Evolutionary conservation across 331 rosid species (phyloP), one percentile per base, ranked within the genome.

Genomic region (Rosa hybrid): DNA sequence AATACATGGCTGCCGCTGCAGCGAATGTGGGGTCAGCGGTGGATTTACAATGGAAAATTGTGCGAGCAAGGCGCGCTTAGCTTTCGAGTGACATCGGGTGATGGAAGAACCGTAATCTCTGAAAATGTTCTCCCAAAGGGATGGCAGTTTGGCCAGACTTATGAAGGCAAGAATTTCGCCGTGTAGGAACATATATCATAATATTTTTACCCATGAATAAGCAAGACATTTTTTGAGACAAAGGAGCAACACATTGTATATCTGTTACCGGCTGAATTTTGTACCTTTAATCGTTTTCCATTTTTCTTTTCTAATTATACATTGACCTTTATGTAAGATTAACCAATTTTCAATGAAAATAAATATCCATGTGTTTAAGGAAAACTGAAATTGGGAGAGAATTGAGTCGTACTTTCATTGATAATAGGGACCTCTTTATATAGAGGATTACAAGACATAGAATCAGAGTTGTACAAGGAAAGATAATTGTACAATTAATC

Each of bases 71-170:
- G 27, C 3, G 59, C 72, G 89, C 87, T 3, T 86, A 46, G 92
- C 54, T 94, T 81, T 65, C 5, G 39, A 13, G 69, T 63, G 69
- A 63, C 69, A 5, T 12, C 42, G 7, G 88, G 94, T 50, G 98
- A 94, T 70, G 88, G 90, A 2, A 86, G 88, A 77, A 49, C 1
- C 81, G 68, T 84, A 1, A 88, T 88, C 5, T 77, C 91, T 5
- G 18, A 46, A 88, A 68, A 30, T 49, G 30, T 94, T 53, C 82
- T 59, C 70, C 94, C 98, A 11, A 60, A 76, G 11, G 71, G 82
- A 74, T 92, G 98, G 97, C 90, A 89, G 56, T 88, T 91, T 59
- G 97, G 95, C 57, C 90, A 89, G 68, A 89, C 95, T 27, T 92
- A 75, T 38, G 86, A 85, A 62, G 94, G 97, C 83, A 85, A 88